Percentiles rank a stretch among this genome's conserved stretches.
These are phyloP conservation scores for Fusarium ramigenum DNA, from an alignment of 2,329 filamentous ascomycete genomes.

Conservation along the genomic window DNA sequence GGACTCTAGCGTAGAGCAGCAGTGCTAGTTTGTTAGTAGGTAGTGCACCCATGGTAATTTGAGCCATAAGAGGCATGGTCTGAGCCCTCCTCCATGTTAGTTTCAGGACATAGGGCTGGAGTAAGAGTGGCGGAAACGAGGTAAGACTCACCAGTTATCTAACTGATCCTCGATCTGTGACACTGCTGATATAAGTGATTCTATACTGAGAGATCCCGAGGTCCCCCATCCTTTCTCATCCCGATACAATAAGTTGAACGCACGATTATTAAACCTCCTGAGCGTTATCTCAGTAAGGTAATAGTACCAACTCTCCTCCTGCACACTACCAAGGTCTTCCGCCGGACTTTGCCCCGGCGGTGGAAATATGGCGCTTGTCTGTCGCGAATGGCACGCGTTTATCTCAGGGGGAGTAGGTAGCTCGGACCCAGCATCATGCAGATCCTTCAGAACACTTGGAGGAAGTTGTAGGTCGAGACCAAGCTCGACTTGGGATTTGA, in stretches of 20 bases:
- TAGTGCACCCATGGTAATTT: background rate
- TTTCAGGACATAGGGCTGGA: too few species aligned
- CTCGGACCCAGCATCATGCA: background rate
- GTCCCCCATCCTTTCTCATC: background rate
- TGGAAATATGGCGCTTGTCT: background rate
- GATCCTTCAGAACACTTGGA: background rate
- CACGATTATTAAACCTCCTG: background rate
- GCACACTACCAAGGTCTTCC: background rate
- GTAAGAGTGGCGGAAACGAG: too few species aligned
- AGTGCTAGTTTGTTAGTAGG: background rate
- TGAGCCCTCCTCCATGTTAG: background rate
- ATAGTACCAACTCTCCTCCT: background rate
- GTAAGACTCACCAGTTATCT: background rate
- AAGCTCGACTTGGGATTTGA: background rate
- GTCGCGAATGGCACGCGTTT: background rate
- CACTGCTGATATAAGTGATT: background rate
- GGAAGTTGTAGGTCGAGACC: background rate
- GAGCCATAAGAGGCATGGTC: background rate
- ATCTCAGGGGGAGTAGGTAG: background rate
- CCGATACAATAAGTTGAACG: background rate
- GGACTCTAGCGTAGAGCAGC: background rate
- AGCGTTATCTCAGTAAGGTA: background rate
- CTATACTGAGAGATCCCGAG: background rate
- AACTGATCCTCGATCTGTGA: background rate
- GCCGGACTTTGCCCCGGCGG: fast-evolving